phyloP scores from a whole-genome alignment of 2,329 filamentous ascomycete species.

The Verticillium dahliae region DNA sequence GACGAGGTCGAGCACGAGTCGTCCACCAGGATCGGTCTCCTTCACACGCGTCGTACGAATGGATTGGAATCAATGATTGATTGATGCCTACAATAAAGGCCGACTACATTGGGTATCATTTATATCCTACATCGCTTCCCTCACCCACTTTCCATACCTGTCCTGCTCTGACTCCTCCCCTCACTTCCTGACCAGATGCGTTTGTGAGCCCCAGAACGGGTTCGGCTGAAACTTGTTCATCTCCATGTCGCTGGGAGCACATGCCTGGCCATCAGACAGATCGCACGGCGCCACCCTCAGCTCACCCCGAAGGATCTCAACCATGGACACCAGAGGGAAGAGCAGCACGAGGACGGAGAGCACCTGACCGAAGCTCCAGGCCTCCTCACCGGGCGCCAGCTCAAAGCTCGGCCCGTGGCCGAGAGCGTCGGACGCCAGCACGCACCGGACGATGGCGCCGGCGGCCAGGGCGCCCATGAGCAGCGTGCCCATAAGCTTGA shows the following conservation, averaged over 20 bases:
- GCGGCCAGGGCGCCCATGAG: constrained; percentile 52
- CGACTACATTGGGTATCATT: background rate
- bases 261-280: background rate
- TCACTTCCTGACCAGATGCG: constrained; percentile 27
- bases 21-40: background rate
- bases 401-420: constrained; percentile 38
- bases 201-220: constrained; percentile 31
- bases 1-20: background rate
- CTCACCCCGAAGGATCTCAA: constrained; percentile 53
- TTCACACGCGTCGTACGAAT: background rate
- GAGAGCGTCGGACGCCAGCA: constrained; percentile 55
- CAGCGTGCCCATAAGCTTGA: constrained; percentile 46
- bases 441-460: constrained; percentile 50
- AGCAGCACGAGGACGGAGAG: constrained; percentile 52
- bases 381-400: constrained; percentile 47
- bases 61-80: background rate
- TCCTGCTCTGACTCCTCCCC: background rate
- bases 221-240: constrained; percentile 33
- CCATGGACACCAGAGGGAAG: constrained; percentile 51
- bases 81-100: background rate
- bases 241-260: background rate
- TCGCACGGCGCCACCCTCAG: constrained; percentile 22
- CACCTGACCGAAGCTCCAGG: constrained; percentile 59
- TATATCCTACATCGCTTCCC: background rate
- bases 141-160: background rate